Evolutionary conservation across 208 protist genomes (phyloP).

Genomic region (Acanthamoeba sp.): DNA sequence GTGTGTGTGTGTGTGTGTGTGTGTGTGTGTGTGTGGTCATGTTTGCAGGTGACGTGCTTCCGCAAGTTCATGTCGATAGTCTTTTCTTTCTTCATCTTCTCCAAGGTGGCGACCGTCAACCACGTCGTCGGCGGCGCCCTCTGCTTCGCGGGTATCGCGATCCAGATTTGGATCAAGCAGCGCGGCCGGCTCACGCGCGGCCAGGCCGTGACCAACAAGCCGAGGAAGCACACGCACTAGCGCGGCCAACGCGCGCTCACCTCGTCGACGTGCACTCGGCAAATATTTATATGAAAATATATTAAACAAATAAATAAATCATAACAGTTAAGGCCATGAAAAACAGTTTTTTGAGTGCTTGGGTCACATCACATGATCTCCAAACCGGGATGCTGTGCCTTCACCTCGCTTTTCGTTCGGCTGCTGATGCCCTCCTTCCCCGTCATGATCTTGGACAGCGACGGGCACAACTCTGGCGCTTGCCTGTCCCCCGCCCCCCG

Average conservation of each 20-base stretch:
- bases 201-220: too few species aligned
- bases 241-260: too few species aligned
- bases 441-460: neutral
- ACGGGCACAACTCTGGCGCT: conserved; percentile 7
- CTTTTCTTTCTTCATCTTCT: conserved; percentile 23
- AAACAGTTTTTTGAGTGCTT: too few species aligned
- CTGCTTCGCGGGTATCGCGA: conserved; percentile 1
- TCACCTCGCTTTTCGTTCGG: neutral
- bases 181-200: neutral
- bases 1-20: too few species aligned
- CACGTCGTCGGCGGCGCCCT: conserved; percentile 11
- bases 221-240: too few species aligned
- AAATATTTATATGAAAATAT: too few species aligned
- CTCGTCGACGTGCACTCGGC: too few species aligned
- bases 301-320: too few species aligned
- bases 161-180: conserved; percentile 52
- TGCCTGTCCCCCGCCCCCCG: neutral
- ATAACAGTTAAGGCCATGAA: too few species aligned
- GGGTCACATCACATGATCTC: neutral
- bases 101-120: conserved; percentile 37
- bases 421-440: neutral
- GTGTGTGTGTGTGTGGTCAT: neutral
- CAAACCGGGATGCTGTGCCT: neutral
- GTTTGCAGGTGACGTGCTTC: conserved; percentile 31
- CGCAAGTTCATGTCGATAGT: conserved; percentile 46